A percentile compares a stretch with the other conserved stretches of the same genome.
These are phyloP conservation scores for Dentipellis fragilis DNA, from an alignment of 768 basidiomycete genomes.

Conservation along the genomic window DNA sequence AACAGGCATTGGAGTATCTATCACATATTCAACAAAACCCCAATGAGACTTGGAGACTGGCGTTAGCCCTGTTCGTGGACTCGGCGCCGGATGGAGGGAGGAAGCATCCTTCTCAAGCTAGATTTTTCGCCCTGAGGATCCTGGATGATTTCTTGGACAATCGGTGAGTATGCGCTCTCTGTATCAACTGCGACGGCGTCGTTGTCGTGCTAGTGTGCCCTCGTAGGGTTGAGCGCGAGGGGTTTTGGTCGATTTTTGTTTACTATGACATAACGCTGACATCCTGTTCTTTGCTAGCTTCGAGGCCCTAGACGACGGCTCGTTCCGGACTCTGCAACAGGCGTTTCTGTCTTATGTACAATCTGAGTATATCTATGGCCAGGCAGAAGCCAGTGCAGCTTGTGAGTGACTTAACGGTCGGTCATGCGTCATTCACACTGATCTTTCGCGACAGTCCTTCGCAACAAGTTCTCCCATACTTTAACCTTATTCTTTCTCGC, in stretches of 20 bases:
- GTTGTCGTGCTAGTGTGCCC: no score
- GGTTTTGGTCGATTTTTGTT: background rate
- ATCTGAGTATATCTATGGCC: conserved; percentile 79
- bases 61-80: conserved; percentile 65
- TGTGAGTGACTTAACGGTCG: conserved; percentile 44
- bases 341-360: conserved; percentile 75
- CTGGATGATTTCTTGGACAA: conserved; percentile 77
- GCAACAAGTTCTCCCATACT: conserved; percentile 93
- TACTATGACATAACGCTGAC: no score
- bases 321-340: conserved; percentile 65
- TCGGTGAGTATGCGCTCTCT: conserved; percentile 41
- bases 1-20: conserved; percentile 81
- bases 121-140: conserved; percentile 74
- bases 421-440: conserved; percentile 4
- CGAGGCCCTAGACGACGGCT: conserved; percentile 57
- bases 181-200: background rate
- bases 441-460: conserved; percentile 46
- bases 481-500: conserved; percentile 82
- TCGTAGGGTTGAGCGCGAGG: background rate
- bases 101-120: conserved; percentile 60
- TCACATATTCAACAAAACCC: conserved; percentile 68
- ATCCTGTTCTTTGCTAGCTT: conserved; percentile 24
- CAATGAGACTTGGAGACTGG: conserved; percentile 70
- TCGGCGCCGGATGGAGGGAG: conserved; percentile 46
- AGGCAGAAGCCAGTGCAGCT: conserved; percentile 69